Evolutionary conservation across 2,329 filamentous ascomycete species (phyloP).

Genomic region (Arthrobotrys sphaeroides): DNA sequence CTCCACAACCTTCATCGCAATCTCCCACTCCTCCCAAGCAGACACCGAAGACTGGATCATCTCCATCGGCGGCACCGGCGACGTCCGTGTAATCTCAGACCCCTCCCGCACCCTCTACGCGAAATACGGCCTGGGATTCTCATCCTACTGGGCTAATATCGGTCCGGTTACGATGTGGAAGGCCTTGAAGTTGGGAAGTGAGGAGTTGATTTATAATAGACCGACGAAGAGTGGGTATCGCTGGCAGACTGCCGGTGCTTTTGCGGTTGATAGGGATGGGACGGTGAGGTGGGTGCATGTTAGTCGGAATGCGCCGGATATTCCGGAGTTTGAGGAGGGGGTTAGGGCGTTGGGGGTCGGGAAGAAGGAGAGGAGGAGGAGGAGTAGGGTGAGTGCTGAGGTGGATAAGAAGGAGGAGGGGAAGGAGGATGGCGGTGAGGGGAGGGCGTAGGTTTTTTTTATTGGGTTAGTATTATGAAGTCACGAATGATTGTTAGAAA

Average conservation of each 20-base stretch:
- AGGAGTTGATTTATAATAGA: constrained; percentile 74
- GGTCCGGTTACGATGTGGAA: constrained; percentile 69
- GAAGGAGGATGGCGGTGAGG: no score
- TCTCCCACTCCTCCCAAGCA: constrained; percentile 69
- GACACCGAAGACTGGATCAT: constrained; percentile 70
- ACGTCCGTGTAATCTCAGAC: constrained; percentile 71
- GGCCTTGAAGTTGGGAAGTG: constrained; percentile 68
- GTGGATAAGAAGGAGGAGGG: background rate
- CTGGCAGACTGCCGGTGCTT: constrained; percentile 76
- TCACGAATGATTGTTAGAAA: background rate
- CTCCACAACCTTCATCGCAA: constrained; percentile 68
- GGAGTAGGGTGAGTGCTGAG: background rate
- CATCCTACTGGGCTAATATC: constrained; percentile 71
- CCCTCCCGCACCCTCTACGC: constrained; percentile 70
- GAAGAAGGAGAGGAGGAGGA: constrained; percentile 25
- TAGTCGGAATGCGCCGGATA: constrained; percentile 65
- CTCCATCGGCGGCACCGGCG: constrained; percentile 68
- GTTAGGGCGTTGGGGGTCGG: constrained; percentile 59
- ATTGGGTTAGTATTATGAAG: background rate
- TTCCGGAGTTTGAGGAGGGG: constrained; percentile 67
- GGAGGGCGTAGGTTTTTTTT: no score
- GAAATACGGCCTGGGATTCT: constrained; percentile 72
- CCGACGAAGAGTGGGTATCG: constrained; percentile 72
- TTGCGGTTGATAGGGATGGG: constrained; percentile 68
- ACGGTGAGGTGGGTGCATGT: constrained; percentile 67